Evolutionary conservation across 106 monocot species (phyloP), one percentile per base, ranked within the genome.

Genomic region (Triglochin maritima): DNA sequence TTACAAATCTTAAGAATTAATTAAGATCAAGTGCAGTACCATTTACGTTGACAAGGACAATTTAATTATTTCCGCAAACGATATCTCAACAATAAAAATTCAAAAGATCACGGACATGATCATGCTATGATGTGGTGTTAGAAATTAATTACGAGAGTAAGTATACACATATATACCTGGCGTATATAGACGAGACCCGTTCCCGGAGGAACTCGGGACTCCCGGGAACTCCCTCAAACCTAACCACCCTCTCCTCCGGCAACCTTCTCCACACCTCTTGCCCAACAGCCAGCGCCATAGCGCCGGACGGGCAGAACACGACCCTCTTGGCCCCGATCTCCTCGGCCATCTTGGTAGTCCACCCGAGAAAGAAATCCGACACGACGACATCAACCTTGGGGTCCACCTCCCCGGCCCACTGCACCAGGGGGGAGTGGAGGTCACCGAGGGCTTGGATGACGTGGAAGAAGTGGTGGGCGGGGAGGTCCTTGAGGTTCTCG

Each of bases 401-500:
- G 3, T 82, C 3, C n/a, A 47, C 13, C 29, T 70, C 44, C 7
- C 68, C 56, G 16, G 76, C 80, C 91, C 87, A 92, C 9, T 42
- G 4, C 56, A 80, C 71, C n/a, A 87, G 69, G 9, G 87, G 87
- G 16, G 17, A 16, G 60, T 53, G 72, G 59, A 92, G 84, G 17
- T n/a, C 42, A 49, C 63, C 51, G 29, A 87, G 64, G 49, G 77
- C 82, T 47, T 60, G 47, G 4, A 79, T 68, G 59, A 82, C 45
- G 62, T 6, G 16, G 55, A 6, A 14, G 75, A 80, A 66, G 56
- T 7, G 41, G 52, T 13, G 1, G 1, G 58, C 16, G 4, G 63
- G 65, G 55, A 76, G 62, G 47, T 71, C 77, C 46, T 80, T 74
- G 64, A 49, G 1, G 80, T 84, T 87, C 69, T 91, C 87, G 9